These are phyloP conservation scores for Blastobotrys persicus DNA, from an alignment of 1,139 yeast species.

Conservation along the genomic window DNA sequence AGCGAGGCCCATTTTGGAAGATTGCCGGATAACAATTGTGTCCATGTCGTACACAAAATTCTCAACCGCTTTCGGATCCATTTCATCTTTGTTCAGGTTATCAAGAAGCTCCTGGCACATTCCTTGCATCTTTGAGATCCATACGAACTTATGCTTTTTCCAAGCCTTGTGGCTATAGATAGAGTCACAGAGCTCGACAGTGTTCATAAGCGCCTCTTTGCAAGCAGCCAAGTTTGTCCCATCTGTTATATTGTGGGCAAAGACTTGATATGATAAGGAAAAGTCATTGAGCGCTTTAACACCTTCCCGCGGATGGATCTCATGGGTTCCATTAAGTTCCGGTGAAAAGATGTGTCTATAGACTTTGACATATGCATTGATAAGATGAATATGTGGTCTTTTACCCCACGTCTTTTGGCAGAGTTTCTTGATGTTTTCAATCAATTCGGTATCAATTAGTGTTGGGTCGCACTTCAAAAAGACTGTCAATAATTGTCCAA, in stretches of 20 bases:
- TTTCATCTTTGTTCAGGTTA: conserved; percentile 6
- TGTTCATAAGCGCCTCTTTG: conserved; percentile 14
- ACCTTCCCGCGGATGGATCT: conserved; percentile 18
- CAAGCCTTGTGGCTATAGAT: conserved; percentile 19
- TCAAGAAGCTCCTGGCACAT: conserved; percentile 10
- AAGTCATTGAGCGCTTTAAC: conserved; percentile 20
- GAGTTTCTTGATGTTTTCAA: conserved; percentile 13
- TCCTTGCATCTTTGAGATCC: conserved; percentile 17
- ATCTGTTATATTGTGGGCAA: conserved; percentile 13
- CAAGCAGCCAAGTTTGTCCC: conserved; percentile 10
- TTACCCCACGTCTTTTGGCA: conserved; percentile 19
- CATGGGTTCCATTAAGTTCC: conserved; percentile 7
- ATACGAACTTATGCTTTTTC: conserved; percentile 18
- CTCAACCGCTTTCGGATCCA: conserved; percentile 13
- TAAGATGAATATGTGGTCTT: conserved; percentile 12
- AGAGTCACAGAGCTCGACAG: conserved; percentile 12
- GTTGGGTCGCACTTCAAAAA: conserved; percentile 8
- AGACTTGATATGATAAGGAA: conserved; percentile 15
- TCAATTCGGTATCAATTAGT: conserved; percentile 8
- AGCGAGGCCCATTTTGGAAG: conserved; percentile 2
- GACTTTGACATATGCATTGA: conserved; percentile 13
- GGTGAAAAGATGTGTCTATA: conserved; percentile 6
- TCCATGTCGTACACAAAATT: conserved; percentile 20
- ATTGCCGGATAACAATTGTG: conserved; percentile 13
- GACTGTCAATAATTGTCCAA: conserved; percentile 20